Evolutionary conservation across 345 rosid species (phyloP), one percentile per base, ranked within the genome.

Genomic region (Punica granatum): DNA sequence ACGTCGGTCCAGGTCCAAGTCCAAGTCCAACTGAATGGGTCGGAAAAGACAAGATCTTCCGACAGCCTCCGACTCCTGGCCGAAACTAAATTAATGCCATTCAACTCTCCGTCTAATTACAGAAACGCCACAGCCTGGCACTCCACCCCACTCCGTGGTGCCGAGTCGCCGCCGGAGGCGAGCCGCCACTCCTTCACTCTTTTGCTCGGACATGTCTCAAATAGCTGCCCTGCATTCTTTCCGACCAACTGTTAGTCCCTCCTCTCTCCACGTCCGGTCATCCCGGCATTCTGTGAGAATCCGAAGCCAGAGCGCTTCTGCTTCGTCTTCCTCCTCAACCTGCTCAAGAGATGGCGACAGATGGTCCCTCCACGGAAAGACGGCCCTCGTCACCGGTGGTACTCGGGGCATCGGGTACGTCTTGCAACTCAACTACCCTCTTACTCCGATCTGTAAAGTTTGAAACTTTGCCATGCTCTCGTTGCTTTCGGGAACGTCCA

Each of bases 321-420:
- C 21, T 46, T 46, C 56, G 21, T 49, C 56, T 21, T 51, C 58
- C 11, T 19, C 53, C 31, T n/a, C 59, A 10, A 28, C 19, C 13
- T 0, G 61, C 33, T 56, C 61, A 18, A 14, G 42, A 8, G 67
- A 3, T 60, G 34, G 56, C 31, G 66, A 65, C 33, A 72, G 81
- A 75, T 85, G 90, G 92, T 80, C 86, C 75, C 90, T 85, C 60
- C 64, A 61, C 0, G 86, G 82, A 30, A 72, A 33, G 79, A 75
- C 83, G 13, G 86, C 90, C 63, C 83, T 86, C 37, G 88, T 79
- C 66, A 83, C 84, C 21, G 90, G 89, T 28, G 92, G 96, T 11
- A 89, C 88, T 65, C 82, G 90, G 11, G 92, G 95, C 0, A 84
- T 89, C 9, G 92, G 92, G 95, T 88, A 69, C 16, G 25, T 23